phyloP scores from a whole-genome alignment of 2,329 filamentous ascomycete species.

The Diaporthe sp. region DNA sequence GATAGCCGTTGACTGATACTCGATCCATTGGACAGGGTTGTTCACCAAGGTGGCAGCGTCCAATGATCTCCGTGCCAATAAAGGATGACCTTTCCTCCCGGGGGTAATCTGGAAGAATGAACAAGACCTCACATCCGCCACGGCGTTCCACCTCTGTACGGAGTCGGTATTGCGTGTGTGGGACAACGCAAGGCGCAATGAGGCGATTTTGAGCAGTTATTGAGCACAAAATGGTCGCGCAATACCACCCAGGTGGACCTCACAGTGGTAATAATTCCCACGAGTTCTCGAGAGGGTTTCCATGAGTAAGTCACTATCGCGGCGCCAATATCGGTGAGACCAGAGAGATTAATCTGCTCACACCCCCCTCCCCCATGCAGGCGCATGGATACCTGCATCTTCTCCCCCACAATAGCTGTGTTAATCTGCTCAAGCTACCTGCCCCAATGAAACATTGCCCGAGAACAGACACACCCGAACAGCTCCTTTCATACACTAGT shows the following conservation, averaged over 20 bases:
- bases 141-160: no score
- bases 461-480: neutral
- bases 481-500: neutral
- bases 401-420: neutral
- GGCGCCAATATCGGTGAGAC: neutral
- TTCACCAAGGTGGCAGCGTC: no score
- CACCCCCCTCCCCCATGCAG: conserved; percentile 17
- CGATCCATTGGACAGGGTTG: no score
- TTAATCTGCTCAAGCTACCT: conserved; percentile 23
- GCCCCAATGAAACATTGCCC: conserved; percentile 2
- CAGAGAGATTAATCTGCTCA: conserved; percentile 19
- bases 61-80: no score
- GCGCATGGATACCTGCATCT: conserved; percentile 1
- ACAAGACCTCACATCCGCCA: neutral
- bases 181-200: neutral
- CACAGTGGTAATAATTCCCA: neutral
- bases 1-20: neutral
- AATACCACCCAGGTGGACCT: neutral
- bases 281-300: neutral
- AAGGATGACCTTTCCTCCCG: neutral
- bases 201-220: conserved; percentile 16
- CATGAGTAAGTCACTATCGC: neutral
- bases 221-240: conserved; percentile 12
- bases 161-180: neutral
- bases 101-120: neutral